These are phyloP conservation scores for Boletus rufocinnamomeus DNA, from an alignment of 768 basidiomycete species.

Conservation along the genomic window DNA sequence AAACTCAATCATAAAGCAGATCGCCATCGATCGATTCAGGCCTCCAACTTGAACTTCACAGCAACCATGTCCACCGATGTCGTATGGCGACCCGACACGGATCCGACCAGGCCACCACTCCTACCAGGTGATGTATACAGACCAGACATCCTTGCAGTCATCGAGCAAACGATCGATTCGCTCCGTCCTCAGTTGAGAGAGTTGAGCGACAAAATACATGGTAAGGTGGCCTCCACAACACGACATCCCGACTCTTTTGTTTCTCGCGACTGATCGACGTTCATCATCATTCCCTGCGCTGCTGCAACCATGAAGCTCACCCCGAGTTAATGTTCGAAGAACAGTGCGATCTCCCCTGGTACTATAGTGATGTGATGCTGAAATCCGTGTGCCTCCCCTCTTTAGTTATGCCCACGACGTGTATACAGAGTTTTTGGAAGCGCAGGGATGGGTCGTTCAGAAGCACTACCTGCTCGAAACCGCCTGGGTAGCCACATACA, in stretches of 20 bases:
- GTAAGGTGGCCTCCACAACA: slow-evolving; percentile 33
- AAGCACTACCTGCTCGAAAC: slow-evolving; percentile 66
- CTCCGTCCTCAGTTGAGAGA: slow-evolving; percentile 57
- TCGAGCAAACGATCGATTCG: slow-evolving; percentile 54
- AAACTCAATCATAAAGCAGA: too few species aligned
- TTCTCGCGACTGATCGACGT: slow-evolving; percentile 6
- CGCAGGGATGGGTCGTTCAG: slow-evolving; percentile 65
- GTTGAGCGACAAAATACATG: slow-evolving; percentile 74
- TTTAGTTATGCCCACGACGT: slow-evolving; percentile 69
- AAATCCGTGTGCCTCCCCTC: background rate
- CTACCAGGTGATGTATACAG: slow-evolving; percentile 44
- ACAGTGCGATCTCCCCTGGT: slow-evolving; percentile 41
- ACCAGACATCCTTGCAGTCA: slow-evolving; percentile 60
- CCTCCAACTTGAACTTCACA: background rate
- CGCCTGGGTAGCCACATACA: slow-evolving; percentile 76
- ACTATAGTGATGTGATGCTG: background rate
- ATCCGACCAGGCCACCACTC: slow-evolving; percentile 26
- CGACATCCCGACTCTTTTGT: background rate
- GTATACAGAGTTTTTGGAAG: slow-evolving; percentile 65
- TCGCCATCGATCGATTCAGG: background rate
- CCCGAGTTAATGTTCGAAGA: slow-evolving; percentile 74
- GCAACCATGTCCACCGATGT: slow-evolving; percentile 19
- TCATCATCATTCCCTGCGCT: background rate
- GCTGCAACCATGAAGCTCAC: slow-evolving; percentile 46
- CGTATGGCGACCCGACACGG: slow-evolving; percentile 45